Percentiles rank a stretch among this genome's conserved stretches.
phyloP scores from a whole-genome alignment of 129 eudicot genomes.

The Flaveria robusta region DNA sequence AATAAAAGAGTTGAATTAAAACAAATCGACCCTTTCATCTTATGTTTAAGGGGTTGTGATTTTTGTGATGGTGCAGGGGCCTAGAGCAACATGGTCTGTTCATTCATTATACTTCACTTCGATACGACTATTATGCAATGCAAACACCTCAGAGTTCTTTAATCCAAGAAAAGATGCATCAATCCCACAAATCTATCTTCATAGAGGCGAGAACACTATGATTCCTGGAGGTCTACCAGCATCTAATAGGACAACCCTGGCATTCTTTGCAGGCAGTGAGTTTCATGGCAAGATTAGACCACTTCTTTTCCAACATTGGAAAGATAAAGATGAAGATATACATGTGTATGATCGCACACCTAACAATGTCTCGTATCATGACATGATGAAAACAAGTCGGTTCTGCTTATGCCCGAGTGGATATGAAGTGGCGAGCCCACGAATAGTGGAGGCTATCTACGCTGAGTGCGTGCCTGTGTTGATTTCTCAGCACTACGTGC shows the following conservation, averaged over 20 bases:
- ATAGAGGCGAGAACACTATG: constrained; percentile 27
- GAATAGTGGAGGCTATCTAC: constrained; percentile 72
- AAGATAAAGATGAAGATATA: constrained; percentile 65
- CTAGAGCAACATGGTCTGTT: constrained; percentile 80
- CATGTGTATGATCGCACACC: constrained; percentile 54
- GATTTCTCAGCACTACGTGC: constrained; percentile 58
- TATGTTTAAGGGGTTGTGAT: neutral
- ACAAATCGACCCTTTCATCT: neutral
- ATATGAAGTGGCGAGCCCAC: constrained; percentile 77
- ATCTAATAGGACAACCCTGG: constrained; percentile 60
- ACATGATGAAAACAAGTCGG: constrained; percentile 72
- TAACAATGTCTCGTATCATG: constrained; percentile 41
- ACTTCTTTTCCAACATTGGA: constrained; percentile 60
- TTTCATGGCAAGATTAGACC: constrained; percentile 67
- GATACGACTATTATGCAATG: constrained; percentile 74
- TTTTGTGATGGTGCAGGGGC: constrained; percentile 52
- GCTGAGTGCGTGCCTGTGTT: constrained; percentile 82
- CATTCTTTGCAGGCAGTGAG: constrained; percentile 75
- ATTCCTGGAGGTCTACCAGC: constrained; percentile 43
- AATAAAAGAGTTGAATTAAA: neutral
- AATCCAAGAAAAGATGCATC: constrained; percentile 86
- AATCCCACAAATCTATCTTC: constrained; percentile 64
- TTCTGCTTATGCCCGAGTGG: constrained; percentile 93
- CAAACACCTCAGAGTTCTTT: constrained; percentile 77
- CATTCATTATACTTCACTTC: constrained; percentile 79